These are phyloP conservation scores for Panicum miliaceum DNA, from an alignment of 176 grass and related monocot genomes.

Conservation along the genomic window DNA sequence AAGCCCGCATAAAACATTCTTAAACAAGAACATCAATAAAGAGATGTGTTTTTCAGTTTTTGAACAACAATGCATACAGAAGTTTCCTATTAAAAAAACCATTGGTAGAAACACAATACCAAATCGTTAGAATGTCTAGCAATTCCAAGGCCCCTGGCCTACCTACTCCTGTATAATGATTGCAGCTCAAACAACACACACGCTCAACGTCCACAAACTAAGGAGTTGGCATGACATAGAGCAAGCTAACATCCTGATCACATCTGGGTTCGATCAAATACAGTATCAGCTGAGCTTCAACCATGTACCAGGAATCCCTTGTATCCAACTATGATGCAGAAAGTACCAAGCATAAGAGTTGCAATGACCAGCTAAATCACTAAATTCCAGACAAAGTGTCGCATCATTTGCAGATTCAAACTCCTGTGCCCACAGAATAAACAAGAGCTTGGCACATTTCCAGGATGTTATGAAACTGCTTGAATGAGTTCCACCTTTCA, in stretches of 20 bases:
- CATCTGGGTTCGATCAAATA: neutral
- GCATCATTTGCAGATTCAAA: conserved; percentile 19
- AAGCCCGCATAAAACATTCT: conserved; percentile 5
- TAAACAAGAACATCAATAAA: conserved; percentile 17
- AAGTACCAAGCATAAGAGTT: neutral
- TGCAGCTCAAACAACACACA: neutral
- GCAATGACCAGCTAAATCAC: neutral
- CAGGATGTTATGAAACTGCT: neutral
- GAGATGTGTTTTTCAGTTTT: neutral
- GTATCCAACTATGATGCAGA: neutral
- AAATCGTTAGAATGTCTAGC: conserved; percentile 7
- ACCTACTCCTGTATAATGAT: neutral
- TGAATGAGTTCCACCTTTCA: neutral
- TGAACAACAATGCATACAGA: neutral
- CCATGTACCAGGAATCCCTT: neutral
- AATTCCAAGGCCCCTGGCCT: neutral
- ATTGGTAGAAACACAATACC: conserved; percentile 11
- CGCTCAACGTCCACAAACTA: neutral
- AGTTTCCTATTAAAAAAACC: conserved; percentile 20
- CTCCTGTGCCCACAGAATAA: neutral
- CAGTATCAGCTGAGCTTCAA: neutral
- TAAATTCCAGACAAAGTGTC: neutral
- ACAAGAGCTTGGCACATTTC: neutral
- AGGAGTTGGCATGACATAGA: neutral
- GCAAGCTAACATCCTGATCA: conserved; percentile 20